Evolutionary conservation across 768 basidiomycete species (phyloP).

Genomic region (Tylopilus sp.): DNA sequence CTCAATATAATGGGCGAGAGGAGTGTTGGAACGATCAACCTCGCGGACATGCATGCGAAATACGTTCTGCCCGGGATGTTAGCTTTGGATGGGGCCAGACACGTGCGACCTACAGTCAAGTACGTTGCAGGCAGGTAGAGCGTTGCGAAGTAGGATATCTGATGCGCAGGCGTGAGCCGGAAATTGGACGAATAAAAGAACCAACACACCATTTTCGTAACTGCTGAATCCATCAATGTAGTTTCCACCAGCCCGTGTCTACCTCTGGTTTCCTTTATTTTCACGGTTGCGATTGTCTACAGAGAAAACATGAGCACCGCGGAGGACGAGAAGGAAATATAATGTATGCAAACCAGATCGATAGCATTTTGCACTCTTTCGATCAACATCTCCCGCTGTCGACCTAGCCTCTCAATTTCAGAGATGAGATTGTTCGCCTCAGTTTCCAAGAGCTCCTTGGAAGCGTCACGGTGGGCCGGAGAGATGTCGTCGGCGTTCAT

Average conservation of each 20-base stretch:
- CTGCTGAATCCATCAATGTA: constrained; percentile 2
- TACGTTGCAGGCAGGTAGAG: constrained; percentile 54
- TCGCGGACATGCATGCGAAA: constrained; percentile 28
- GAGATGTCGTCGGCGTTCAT: constrained; percentile 29
- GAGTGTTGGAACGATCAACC: constrained; percentile 27
- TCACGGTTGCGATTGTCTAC: constrained; percentile 54
- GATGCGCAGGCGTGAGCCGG: constrained; percentile 12
- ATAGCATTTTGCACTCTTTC: constrained; percentile 24
- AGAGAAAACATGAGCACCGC: neutral
- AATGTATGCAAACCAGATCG: constrained; percentile 22
- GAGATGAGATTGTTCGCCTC: constrained; percentile 47
- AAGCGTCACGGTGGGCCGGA: constrained; percentile 23
- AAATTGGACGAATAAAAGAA: neutral
- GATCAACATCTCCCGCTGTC: constrained; percentile 21
- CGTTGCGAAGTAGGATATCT: constrained; percentile 55
- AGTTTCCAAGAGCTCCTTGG: constrained; percentile 24
- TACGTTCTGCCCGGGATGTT: constrained; percentile 26
- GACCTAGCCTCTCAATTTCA: constrained; percentile 46
- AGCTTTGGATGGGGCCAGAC: neutral
- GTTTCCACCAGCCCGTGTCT: constrained; percentile 1
- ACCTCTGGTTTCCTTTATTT: constrained; percentile 43
- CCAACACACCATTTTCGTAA: constrained; percentile 21
- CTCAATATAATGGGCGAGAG: constrained; percentile 38
- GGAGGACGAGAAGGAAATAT: neutral
- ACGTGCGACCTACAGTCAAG: constrained; percentile 20